Percentiles rank a stretch among this genome's conserved stretches.
phyloP scores from a whole-genome alignment of 345 rosid genomes.

The Citrus hindsii region DNA sequence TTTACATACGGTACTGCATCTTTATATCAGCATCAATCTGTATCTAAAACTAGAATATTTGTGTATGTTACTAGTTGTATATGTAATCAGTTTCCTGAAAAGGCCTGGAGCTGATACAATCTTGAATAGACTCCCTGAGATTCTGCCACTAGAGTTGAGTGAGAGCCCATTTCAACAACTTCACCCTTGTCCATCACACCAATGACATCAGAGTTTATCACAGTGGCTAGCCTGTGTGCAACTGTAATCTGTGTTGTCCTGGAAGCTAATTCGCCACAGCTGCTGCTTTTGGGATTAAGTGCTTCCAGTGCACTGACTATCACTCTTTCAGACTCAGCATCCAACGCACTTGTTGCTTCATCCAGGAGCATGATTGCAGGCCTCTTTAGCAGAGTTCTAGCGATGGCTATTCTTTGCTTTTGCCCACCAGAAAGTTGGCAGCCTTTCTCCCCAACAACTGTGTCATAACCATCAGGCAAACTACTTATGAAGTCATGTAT shows the following conservation, averaged over 20 bases:
- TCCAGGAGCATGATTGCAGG: conserved; percentile 64
- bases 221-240: conserved; percentile 77
- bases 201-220: conserved; percentile 60
- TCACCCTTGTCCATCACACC: conserved; percentile 70
- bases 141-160: conserved; percentile 40
- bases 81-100: conserved; percentile 4
- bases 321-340: conserved; percentile 69
- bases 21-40: not conserved
- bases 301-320: conserved; percentile 53
- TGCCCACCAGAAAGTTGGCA: conserved; percentile 67
- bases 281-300: conserved; percentile 23
- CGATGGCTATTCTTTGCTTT: conserved; percentile 63
- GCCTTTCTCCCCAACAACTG: conserved; percentile 61
- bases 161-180: conserved; percentile 73
- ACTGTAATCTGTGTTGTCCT: conserved; percentile 62
- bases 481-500: conserved; percentile 50
- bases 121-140: conserved; percentile 66
- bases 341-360: conserved; percentile 90
- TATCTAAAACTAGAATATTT: not conserved
- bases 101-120: conserved; percentile 49
- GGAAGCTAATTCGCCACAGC: conserved; percentile 16
- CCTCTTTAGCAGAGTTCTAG: conserved; percentile 51
- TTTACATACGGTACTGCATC: not conserved
- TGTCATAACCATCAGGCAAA: conserved; percentile 49
- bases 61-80: not conserved